Evolutionary conservation across 2,329 filamentous ascomycete genomes (phyloP), one percentile per base, ranked within the genome.

Genomic region (Cadophora sp.): DNA sequence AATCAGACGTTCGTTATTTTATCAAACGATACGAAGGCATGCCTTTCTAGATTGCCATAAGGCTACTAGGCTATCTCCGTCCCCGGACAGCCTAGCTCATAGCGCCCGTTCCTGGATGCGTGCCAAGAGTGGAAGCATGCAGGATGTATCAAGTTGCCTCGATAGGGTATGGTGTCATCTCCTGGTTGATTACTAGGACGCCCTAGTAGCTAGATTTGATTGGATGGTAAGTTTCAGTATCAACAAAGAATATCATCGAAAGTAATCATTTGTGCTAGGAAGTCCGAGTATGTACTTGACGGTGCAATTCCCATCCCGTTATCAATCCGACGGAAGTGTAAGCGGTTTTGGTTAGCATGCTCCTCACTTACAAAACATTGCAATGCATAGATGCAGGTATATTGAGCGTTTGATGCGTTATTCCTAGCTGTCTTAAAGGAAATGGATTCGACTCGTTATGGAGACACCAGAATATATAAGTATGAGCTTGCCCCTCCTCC

Each of bases 1-100:
- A 59, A 59, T 59, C 56, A 19, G 56, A 59, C n/a, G 34, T 19
- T 27, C 12, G n/a, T 59, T 40, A 22, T 43, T 59, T 37, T 40
- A 59, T 59, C n/a, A n/a, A n/a, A n/a, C n/a, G n/a, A n/a, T n/a
- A n/a, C n/a, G n/a, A 59, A 59, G 56, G 34, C 34, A 43, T 43
- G 31, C 31, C n/a, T 59, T 7, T 4, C n/a, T 1, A 43, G 27
- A 43, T 43, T 26, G 27, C 56, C 16, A 12, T 40, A 59, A n/a
- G 22, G 22, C 34, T 59, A 22, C 56, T 40, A 43, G n/a, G 9
- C 27, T 9, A 3, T 43, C 34, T 59, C 56, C 31, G 31, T 59
- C 31, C 19, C 9, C 31, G 34, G 56, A 16, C 11, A 59, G 31
- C 34, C 56, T 59, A 19, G n/a, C 7, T 24, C 29, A 26, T 40